These are phyloP conservation scores for Micractinium sp. DNA, from an alignment of 139 green algal genomes.

Conservation along the genomic window DNA sequence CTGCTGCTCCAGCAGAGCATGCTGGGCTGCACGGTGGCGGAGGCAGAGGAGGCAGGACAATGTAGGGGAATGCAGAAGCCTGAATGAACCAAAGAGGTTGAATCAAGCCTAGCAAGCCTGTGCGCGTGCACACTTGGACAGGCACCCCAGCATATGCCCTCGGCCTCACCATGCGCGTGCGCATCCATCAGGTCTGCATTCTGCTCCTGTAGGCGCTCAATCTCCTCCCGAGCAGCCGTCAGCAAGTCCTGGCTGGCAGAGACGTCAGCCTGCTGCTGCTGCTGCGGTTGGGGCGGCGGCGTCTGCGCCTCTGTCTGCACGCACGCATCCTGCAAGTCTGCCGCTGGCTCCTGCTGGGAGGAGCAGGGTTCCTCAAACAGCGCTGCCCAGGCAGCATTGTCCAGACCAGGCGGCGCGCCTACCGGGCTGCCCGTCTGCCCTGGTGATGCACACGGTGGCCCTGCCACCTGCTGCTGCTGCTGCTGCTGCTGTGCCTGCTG, in stretches of 20 bases:
- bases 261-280: not conserved
- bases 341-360: not conserved
- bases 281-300: not conserved
- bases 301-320: conserved; percentile 4
- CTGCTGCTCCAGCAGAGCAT: conserved; percentile 17
- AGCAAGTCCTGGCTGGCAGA: not conserved
- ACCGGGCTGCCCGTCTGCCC: not conserved
- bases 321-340: not conserved
- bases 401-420: not conserved
- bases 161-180: not conserved
- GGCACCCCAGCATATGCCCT: not conserved
- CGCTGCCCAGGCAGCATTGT: not conserved
- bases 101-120: too few relatives aligned
- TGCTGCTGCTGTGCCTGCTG: not conserved
- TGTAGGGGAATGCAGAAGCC: not conserved
- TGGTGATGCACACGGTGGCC: not conserved
- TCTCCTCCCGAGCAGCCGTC: conserved; percentile 9
- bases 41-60: not conserved
- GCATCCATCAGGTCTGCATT: not conserved
- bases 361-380: conserved; percentile 14
- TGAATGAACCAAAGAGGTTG: too few relatives aligned
- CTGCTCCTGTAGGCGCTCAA: conserved; percentile 27
- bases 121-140: too few relatives aligned
- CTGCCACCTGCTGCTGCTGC: not conserved
- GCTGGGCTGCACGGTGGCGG: conserved; percentile 18